Percentiles rank a stretch among this genome's conserved stretches.
Evolutionary conservation across 164 flowering plant species (phyloP).

Genomic region (Magnolia changhungtana): DNA sequence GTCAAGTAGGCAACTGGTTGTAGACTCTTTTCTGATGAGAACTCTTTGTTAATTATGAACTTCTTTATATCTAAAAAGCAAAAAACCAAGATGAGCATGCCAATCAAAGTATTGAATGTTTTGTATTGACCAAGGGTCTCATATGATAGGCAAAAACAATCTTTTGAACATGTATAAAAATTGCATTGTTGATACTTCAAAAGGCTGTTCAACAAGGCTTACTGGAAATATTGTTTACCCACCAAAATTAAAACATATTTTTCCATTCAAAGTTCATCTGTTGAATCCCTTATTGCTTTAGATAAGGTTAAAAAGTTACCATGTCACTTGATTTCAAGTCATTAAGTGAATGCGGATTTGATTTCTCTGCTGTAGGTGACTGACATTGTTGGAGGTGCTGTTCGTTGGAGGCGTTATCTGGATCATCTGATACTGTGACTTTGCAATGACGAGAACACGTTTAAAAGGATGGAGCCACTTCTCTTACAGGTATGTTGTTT

Average conservation of each 20-base stretch:
- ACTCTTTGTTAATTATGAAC: too few species aligned
- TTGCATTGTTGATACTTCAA: too few species aligned
- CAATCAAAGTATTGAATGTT: too few species aligned
- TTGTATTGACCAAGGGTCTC: too few species aligned
- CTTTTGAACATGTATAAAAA: too few species aligned
- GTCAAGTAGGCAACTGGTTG: too few species aligned
- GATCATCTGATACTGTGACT: slow-evolving; percentile 71
- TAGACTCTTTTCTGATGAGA: too few species aligned
- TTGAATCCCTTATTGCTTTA: neutral
- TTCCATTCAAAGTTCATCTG: neutral
- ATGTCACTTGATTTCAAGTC: neutral
- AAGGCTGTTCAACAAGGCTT: too few species aligned
- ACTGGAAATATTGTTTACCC: too few species aligned
- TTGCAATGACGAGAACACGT: slow-evolving; percentile 52
- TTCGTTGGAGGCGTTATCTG: slow-evolving; percentile 90
- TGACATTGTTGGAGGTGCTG: slow-evolving; percentile 77
- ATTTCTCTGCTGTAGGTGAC: slow-evolving; percentile 53
- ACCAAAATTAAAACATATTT: neutral
- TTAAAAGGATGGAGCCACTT: slow-evolving; percentile 82
- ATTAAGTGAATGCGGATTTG: neutral
- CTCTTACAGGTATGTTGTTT: slow-evolving; percentile 62
- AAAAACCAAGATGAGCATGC: too few species aligned
- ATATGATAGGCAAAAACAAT: too few species aligned
- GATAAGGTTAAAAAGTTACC: neutral
- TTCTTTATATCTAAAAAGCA: too few species aligned